phyloP scores from a whole-genome alignment of 73 alveolate genomes.

The Symbiodinium pilosum region DNA sequence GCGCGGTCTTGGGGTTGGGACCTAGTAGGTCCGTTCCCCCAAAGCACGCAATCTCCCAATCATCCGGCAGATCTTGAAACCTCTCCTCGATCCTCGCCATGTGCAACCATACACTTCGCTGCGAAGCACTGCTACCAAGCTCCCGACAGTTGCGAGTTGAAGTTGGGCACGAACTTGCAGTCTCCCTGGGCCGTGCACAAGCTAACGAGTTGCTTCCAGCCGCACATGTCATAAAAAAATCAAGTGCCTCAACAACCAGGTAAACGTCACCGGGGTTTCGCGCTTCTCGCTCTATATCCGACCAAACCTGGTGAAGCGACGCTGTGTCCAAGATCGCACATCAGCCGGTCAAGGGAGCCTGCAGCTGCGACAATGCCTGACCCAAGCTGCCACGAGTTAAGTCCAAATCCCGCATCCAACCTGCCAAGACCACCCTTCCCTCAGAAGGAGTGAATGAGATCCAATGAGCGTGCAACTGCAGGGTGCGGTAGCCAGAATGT shows the following conservation, averaged over 20 bases:
- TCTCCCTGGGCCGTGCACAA: neutral
- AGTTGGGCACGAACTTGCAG: neutral
- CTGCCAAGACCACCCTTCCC: neutral
- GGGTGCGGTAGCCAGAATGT: too few relatives aligned
- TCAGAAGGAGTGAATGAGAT: neutral
- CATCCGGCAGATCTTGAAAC: constrained; percentile 7
- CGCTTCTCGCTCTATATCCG: constrained; percentile 58
- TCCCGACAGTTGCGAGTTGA: neutral
- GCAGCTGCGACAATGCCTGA: constrained; percentile 76
- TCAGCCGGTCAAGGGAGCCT: neutral
- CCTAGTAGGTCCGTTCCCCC: constrained; percentile 64
- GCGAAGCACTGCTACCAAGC: neutral
- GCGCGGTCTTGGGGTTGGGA: neutral
- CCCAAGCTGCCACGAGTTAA: constrained; percentile 87
- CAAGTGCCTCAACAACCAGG: constrained; percentile 45
- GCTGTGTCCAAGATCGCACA: too few relatives aligned
- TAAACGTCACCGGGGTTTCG: neutral
- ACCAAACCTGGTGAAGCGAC: constrained; percentile 46
- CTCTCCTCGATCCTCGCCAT: constrained; percentile 24
- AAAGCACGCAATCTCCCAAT: constrained; percentile 67
- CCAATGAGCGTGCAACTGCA: too few relatives aligned
- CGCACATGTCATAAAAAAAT: neutral
- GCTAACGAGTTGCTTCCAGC: neutral
- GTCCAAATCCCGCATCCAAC: constrained; percentile 51
- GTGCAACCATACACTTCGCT: too few relatives aligned